Conservation (phyloP, 768 basidiomycete species). For the Thelephora ganbajun region DNA sequence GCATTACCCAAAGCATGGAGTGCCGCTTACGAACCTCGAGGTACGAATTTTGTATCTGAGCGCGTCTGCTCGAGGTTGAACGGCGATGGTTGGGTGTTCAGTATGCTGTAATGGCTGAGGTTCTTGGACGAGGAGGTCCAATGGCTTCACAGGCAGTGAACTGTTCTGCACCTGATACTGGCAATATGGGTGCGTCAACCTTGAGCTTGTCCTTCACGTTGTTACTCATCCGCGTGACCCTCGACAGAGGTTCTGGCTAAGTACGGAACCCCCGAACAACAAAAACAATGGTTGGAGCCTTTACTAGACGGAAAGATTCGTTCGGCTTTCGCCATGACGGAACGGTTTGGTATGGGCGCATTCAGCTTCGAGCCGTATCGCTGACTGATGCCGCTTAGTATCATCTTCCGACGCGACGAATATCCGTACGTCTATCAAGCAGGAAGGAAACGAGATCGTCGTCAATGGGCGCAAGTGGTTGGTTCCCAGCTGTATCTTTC, state of each 20-base stretch:
- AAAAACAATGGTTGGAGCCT: slow-evolving; percentile 80
- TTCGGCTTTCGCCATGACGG: slow-evolving; percentile 95
- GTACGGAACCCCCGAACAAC: slow-evolving; percentile 85
- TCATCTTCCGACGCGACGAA: slow-evolving; percentile 96
- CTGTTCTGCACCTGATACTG: slow-evolving; percentile 94
- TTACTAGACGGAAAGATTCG: slow-evolving; percentile 88
- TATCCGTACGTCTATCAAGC: slow-evolving; percentile 73
- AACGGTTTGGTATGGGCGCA: slow-evolving; percentile 62
- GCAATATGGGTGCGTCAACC: slow-evolving; percentile 75
- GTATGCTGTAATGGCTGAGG: slow-evolving; percentile 98
- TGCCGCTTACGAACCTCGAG: slow-evolving; percentile 88
- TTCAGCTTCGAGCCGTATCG: too few relatives aligned
- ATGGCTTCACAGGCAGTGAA: slow-evolving; percentile 81
- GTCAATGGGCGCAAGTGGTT: slow-evolving; percentile 97
- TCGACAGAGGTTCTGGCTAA: slow-evolving; percentile 84
- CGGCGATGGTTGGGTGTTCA: slow-evolving; percentile 15
- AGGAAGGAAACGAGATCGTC: slow-evolving; percentile 78
- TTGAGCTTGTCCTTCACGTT: background rate
- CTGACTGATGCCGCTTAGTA: slow-evolving; percentile 27
- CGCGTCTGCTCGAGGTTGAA: background rate
- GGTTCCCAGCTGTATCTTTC: slow-evolving; percentile 2
- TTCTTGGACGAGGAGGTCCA: slow-evolving; percentile 74
- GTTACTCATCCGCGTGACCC: slow-evolving; percentile 2
- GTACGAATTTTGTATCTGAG: slow-evolving; percentile 23
- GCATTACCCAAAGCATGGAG: slow-evolving; percentile 83